These are phyloP conservation scores for Brassica juncea DNA, from an alignment of 345 rosid species.

Conservation along the genomic window DNA sequence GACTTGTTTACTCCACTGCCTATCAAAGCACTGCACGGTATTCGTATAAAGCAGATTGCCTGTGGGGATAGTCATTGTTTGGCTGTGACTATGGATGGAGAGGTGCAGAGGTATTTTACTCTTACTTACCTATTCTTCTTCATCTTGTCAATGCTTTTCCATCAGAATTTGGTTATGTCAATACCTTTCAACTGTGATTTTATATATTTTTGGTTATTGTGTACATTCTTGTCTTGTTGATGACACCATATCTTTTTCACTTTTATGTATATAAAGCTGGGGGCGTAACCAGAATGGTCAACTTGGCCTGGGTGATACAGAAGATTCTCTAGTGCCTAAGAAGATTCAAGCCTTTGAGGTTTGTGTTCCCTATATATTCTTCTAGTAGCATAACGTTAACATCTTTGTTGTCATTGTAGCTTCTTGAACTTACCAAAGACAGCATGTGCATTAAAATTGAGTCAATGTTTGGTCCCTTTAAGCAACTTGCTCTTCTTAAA, in stretches of 20 bases:
- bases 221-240: slow-evolving; percentile 14
- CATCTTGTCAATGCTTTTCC: background rate
- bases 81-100: slow-evolving; percentile 90
- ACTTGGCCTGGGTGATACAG: slow-evolving; percentile 90
- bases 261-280: slow-evolving; percentile 58
- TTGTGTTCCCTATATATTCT: slow-evolving; percentile 24
- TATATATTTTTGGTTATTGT: background rate
- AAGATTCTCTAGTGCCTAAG: slow-evolving; percentile 89
- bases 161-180: background rate
- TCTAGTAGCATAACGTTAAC: background rate
- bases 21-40: slow-evolving; percentile 72
- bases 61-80: slow-evolving; percentile 98
- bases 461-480: slow-evolving; percentile 25
- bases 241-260: slow-evolving; percentile 7
- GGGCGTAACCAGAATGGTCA: slow-evolving; percentile 99
- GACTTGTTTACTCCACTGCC: slow-evolving; percentile 94
- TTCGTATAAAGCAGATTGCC: slow-evolving; percentile 88
- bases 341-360: slow-evolving; percentile 92
- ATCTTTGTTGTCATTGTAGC: background rate
- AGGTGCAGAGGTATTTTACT: slow-evolving; percentile 71
- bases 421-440: slow-evolving; percentile 16
- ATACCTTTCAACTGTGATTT: background rate
- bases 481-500: slow-evolving; percentile 20
- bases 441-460: background rate
- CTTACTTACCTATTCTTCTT: background rate